Evolutionary conservation across 2,329 filamentous ascomycete genomes (phyloP).

Genomic region (Thielaviopsis populi): DNA sequence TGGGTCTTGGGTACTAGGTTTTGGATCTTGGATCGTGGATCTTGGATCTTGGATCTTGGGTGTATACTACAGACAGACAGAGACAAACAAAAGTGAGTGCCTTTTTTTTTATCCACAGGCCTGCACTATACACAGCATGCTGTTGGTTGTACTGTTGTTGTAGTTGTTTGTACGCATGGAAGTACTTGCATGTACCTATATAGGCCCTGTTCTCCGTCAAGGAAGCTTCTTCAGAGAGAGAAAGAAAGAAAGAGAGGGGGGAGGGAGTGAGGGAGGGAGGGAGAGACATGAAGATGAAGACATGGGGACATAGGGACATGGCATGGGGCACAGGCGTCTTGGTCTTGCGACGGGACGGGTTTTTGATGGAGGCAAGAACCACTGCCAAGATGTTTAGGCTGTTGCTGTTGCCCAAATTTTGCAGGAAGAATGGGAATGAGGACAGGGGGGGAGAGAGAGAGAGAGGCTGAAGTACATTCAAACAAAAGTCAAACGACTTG

Average conservation of each 20-base stretch:
- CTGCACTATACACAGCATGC: neutral
- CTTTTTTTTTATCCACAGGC: too few species aligned
- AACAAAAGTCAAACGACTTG: too few species aligned
- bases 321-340: neutral
- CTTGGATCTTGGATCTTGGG: too few species aligned
- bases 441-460: neutral
- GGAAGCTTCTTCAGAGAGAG: neutral
- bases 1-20: neutral
- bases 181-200: neutral
- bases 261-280: too few species aligned
- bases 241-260: too few species aligned
- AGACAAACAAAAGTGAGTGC: neutral
- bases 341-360: neutral
- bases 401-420: neutral
- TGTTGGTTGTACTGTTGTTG: neutral
- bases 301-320: too few species aligned
- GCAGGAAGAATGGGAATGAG: neutral
- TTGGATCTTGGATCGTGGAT: too few species aligned
- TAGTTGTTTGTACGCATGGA: neutral
- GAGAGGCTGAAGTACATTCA: too few species aligned
- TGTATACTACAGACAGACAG: neutral
- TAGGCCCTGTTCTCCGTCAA: neutral
- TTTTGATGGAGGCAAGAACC: neutral
- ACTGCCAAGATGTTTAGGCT: neutral
- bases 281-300: too few species aligned